phyloP scores from a whole-genome alignment of 371 early-diverging fungal genomes.

The Funneliformis caledonium region DNA sequence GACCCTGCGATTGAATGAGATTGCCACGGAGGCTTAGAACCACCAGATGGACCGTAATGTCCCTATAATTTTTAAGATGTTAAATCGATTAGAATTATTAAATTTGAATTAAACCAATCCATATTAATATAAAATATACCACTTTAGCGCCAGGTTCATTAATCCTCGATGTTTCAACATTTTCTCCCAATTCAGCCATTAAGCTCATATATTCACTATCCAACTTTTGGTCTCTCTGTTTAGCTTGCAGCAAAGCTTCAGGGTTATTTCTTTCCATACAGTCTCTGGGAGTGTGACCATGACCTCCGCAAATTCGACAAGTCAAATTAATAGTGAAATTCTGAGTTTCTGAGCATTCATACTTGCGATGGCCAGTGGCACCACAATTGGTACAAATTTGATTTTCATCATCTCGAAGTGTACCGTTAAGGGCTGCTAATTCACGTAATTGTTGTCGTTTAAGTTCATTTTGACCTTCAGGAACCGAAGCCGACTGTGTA shows the following conservation, averaged over 20 bases:
- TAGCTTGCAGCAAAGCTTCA: constrained; percentile 65
- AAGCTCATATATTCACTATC: constrained; percentile 87
- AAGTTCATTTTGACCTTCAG: constrained; percentile 93
- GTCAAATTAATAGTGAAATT: constrained; percentile 86
- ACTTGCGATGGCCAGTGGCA: constrained; percentile 85
- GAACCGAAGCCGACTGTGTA: constrained; percentile 80
- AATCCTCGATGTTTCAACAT: constrained; percentile 53
- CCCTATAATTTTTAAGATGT: constrained; percentile 40
- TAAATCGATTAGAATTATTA: neutral
- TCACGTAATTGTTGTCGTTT: constrained; percentile 94
- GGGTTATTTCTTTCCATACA: constrained; percentile 83
- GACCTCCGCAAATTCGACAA: constrained; percentile 90
- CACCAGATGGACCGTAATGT: constrained; percentile 48
- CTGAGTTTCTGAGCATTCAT: constrained; percentile 89
- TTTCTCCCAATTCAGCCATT: constrained; percentile 89
- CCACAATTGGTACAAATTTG: constrained; percentile 96
- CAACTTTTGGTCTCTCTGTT: constrained; percentile 81
- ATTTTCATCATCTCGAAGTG: constrained; percentile 93
- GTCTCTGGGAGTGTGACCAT: constrained; percentile 91
- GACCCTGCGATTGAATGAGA: constrained; percentile 44
- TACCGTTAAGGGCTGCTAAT: constrained; percentile 94
- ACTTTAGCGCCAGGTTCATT: constrained; percentile 43
- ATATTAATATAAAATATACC: constrained; percentile 41
- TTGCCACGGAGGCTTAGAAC: constrained; percentile 44
- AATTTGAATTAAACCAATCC: neutral